Evolutionary conservation across 176 grass and related monocot species (phyloP).

Genomic region (Aegilops longissima): DNA sequence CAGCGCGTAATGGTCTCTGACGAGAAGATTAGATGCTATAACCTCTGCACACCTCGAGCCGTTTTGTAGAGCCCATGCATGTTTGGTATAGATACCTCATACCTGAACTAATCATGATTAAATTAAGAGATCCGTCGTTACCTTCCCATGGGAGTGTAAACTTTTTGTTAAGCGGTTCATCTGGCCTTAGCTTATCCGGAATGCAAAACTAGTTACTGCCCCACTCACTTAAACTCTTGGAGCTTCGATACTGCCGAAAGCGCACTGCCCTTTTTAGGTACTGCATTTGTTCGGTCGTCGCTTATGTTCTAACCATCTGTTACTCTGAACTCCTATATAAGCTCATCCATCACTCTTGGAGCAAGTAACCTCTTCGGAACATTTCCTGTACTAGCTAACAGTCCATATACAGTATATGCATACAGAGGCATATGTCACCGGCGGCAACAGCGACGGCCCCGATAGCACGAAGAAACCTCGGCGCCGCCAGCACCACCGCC

Average conservation of each 20-base stretch:
- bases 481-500: not conserved
- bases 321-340: not conserved
- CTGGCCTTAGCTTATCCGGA: not conserved
- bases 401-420: not conserved
- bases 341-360: not conserved
- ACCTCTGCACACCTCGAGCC: not conserved
- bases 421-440: not conserved
- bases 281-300: not conserved
- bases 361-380: not conserved
- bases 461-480: not conserved
- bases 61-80: not conserved
- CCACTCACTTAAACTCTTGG: constrained; percentile 7
- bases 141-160: not conserved
- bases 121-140: not conserved
- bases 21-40: not conserved
- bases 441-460: not conserved
- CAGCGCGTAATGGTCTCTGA: not conserved
- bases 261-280: not conserved
- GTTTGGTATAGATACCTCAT: not conserved
- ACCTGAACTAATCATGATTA: not conserved
- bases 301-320: not conserved
- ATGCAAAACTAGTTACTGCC: not conserved
- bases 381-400: not conserved
- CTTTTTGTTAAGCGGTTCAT: not conserved
- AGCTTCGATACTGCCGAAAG: constrained; percentile 39